Percentiles rank a stretch among this genome's conserved stretches.
These are phyloP conservation scores for Chaetothyriales sp. DNA, from an alignment of 2,329 filamentous ascomycete genomes.

Conservation along the genomic window DNA sequence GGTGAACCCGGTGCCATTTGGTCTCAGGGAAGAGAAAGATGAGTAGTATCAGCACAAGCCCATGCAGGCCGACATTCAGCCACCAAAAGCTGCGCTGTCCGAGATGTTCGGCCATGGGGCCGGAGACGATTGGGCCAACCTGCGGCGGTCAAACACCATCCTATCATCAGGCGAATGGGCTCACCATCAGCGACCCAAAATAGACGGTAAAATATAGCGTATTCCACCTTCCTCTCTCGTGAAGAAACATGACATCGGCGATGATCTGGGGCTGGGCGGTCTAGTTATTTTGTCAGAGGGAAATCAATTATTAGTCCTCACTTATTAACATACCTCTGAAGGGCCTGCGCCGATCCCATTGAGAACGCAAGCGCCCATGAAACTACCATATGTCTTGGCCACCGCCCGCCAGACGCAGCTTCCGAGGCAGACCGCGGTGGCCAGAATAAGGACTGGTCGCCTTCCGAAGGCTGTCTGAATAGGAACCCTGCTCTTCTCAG, in stretches of 20 bases:
- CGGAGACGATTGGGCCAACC: conserved; percentile 45
- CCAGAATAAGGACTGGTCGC: conserved; percentile 40
- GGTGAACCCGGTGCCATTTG: conserved; percentile 39
- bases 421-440: conserved; percentile 39
- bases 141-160: conserved; percentile 16
- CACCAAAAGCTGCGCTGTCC: conserved; percentile 54
- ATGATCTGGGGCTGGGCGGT: conserved; percentile 50
- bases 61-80: conserved; percentile 46
- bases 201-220: conserved; percentile 50
- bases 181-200: conserved; percentile 48
- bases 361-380: conserved; percentile 50
- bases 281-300: conserved; percentile 11
- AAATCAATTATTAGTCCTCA: neutral
- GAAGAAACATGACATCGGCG: conserved; percentile 51
- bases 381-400: conserved; percentile 45
- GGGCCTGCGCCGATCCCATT: conserved; percentile 52
- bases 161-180: conserved; percentile 7
- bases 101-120: conserved; percentile 44
- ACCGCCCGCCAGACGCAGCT: conserved; percentile 45
- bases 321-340: conserved; percentile 31
- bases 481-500: conserved; percentile 34
- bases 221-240: conserved; percentile 50
- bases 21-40: conserved; percentile 53
- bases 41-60: conserved; percentile 36
- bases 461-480: conserved; percentile 42